These are phyloP conservation scores for Gillenia trifoliata DNA, from an alignment of 306 rosid species.

Conservation along the genomic window DNA sequence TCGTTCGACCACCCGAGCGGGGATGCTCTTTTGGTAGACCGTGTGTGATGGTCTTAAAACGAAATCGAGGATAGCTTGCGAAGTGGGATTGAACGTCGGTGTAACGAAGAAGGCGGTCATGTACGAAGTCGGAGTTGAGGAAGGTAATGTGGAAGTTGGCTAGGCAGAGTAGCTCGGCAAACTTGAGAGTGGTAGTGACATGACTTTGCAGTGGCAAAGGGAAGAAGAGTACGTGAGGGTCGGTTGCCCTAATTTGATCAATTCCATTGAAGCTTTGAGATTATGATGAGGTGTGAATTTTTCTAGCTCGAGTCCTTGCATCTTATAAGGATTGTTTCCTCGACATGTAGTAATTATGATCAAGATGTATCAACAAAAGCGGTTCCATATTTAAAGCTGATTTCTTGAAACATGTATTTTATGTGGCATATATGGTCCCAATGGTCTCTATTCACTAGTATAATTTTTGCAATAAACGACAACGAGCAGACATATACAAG, in stretches of 20 bases:
- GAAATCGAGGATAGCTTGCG: slow-evolving; percentile 26
- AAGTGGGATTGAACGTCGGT: slow-evolving; percentile 18
- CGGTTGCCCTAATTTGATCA: background rate
- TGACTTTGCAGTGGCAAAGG: slow-evolving; percentile 35
- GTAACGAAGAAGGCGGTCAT: slow-evolving; percentile 23
- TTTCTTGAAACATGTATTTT: background rate
- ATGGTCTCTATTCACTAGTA: no score
- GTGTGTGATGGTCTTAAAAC: slow-evolving; percentile 36
- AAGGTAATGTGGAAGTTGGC: slow-evolving; percentile 32
- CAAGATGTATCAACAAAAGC: no score
- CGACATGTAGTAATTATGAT: background rate
- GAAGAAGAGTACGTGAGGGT: slow-evolving; percentile 23
- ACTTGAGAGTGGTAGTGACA: slow-evolving; percentile 43
- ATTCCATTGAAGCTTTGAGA: background rate
- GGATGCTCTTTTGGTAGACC: slow-evolving; percentile 16
- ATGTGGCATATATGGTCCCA: background rate
- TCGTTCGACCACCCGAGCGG: background rate
- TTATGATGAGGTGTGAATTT: background rate
- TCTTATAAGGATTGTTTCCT: background rate
- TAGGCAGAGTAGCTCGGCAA: slow-evolving; percentile 42
- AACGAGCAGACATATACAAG: no score
- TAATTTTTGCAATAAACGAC: no score
- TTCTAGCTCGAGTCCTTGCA: background rate
- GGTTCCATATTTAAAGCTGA: background rate
- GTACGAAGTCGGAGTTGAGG: slow-evolving; percentile 34